These are phyloP conservation scores for Ammopiptanthus mongolicus DNA, from an alignment of 306 rosid genomes.

Conservation along the genomic window DNA sequence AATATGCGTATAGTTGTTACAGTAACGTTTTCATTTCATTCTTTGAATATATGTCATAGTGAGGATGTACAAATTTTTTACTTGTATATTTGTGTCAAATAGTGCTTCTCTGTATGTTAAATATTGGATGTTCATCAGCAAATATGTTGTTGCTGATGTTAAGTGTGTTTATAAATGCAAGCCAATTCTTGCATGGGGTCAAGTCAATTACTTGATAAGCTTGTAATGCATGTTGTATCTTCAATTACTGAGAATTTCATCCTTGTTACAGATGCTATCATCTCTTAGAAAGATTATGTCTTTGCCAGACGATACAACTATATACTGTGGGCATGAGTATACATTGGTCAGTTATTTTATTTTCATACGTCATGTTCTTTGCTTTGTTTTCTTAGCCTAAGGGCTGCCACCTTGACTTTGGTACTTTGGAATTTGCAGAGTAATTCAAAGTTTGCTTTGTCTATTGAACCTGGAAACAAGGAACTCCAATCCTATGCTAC, in stretches of 20 bases:
- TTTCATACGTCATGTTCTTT: background rate
- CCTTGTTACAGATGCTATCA: conserved; percentile 66
- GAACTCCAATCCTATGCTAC: conserved; percentile 75
- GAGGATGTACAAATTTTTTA: background rate
- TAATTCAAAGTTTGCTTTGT: conserved; percentile 82
- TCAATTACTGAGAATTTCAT: conserved; percentile 16
- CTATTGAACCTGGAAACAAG: conserved; percentile 76
- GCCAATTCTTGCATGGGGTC: background rate
- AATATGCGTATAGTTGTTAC: background rate
- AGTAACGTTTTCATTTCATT: background rate
- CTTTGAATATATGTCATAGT: background rate
- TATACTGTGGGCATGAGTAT: conserved; percentile 90
- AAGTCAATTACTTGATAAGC: background rate
- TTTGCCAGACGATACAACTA: conserved; percentile 75
- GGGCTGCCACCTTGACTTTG: conserved; percentile 19
- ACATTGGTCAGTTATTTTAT: conserved; percentile 58
- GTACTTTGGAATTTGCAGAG: conserved; percentile 42
- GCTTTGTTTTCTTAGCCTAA: background rate
- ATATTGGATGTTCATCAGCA: background rate
- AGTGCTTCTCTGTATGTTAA: background rate
- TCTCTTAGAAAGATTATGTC: conserved; percentile 77
- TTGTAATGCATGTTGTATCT: background rate
- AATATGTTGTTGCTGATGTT: background rate
- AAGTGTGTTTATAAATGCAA: background rate
- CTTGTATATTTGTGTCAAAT: background rate